Evolutionary conservation across 441 rosid genomes (phyloP).

Genomic region (Bruguiera hainesii): DNA sequence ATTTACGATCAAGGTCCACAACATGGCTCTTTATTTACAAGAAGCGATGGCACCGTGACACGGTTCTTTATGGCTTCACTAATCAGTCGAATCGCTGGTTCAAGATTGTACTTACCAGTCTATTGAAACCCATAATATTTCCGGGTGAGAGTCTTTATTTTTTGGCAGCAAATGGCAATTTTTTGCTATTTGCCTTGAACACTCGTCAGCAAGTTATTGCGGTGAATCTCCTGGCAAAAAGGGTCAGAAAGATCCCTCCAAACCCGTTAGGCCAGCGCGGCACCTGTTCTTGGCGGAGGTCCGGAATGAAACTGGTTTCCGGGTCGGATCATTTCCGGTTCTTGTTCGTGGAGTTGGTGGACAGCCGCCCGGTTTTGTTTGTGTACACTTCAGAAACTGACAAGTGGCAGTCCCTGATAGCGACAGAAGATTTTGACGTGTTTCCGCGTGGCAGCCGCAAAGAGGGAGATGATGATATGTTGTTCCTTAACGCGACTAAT

Average conservation of each 20-base stretch:
- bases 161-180: slow-evolving; percentile 48
- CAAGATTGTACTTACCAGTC: slow-evolving; percentile 42
- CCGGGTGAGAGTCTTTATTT: slow-evolving; percentile 55
- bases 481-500: slow-evolving; percentile 44
- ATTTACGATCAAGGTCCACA: slow-evolving; percentile 39
- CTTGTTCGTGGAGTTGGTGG: slow-evolving; percentile 57
- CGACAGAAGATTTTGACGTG: slow-evolving; percentile 14
- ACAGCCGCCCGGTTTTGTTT: slow-evolving; percentile 44
- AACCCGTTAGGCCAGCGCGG: slow-evolving; percentile 84
- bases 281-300: slow-evolving; percentile 72
- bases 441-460: not conserved
- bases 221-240: slow-evolving; percentile 41
- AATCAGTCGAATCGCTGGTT: slow-evolving; percentile 53
- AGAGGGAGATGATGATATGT: slow-evolving; percentile 25
- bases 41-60: slow-evolving; percentile 65
- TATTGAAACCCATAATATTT: slow-evolving; percentile 32
- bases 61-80: slow-evolving; percentile 48
- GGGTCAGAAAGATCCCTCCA: slow-evolving; percentile 47
- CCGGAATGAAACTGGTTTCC: slow-evolving; percentile 65
- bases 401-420: slow-evolving; percentile 48
- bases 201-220: slow-evolving; percentile 46
- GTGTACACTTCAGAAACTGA: slow-evolving; percentile 40
- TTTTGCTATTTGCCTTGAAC: slow-evolving; percentile 60
- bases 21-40: slow-evolving; percentile 67
- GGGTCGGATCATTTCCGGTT: slow-evolving; percentile 49